These are phyloP conservation scores for Grosmannia clavigera DNA, from an alignment of 2,329 filamentous ascomycete genomes.

Conservation along the genomic window DNA sequence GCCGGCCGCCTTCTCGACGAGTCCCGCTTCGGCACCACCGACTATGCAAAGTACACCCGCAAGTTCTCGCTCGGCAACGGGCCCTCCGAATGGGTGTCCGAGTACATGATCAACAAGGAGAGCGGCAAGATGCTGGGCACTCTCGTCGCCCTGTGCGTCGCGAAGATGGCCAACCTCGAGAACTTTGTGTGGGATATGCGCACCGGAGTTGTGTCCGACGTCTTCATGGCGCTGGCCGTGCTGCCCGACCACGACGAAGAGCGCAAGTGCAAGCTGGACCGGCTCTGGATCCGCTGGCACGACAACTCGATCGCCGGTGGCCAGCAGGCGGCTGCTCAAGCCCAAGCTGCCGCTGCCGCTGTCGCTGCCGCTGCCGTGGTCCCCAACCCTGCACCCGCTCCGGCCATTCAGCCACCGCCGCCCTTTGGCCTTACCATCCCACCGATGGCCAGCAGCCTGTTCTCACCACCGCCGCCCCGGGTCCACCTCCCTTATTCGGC, in stretches of 20 bases:
- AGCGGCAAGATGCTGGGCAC: slow-evolving; percentile 83
- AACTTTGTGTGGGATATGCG: slow-evolving; percentile 85
- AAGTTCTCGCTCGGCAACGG: slow-evolving; percentile 83
- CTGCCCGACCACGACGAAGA: slow-evolving; percentile 49
- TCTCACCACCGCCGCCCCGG: slow-evolving; percentile 13
- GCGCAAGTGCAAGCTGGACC: slow-evolving; percentile 52
- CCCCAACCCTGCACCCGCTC: not conserved
- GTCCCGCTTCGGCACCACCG: slow-evolving; percentile 33
- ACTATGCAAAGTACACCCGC: slow-evolving; percentile 66
- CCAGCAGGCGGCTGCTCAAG: slow-evolving; percentile 18
- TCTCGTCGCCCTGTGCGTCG: slow-evolving; percentile 64
- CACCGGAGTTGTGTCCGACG: slow-evolving; percentile 67
- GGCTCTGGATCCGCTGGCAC: slow-evolving; percentile 74
- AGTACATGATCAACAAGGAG: slow-evolving; percentile 73
- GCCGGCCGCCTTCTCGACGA: slow-evolving; percentile 8
- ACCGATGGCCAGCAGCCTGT: not conserved
- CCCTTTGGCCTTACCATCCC: not conserved
- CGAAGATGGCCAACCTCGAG: slow-evolving; percentile 70
- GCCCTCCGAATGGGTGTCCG: slow-evolving; percentile 62
- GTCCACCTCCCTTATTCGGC: slow-evolving; percentile 35
- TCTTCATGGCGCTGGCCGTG: slow-evolving; percentile 67
- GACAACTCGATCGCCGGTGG: slow-evolving; percentile 46
- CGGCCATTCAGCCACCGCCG: not conserved
- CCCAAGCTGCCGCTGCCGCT: not conserved
- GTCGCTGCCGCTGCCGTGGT: not conserved